A percentile compares a stretch with the other conserved stretches of the same genome.
Evolutionary conservation across 1,139 yeast species (phyloP).

Genomic region (Kodamaea derodonti): DNA sequence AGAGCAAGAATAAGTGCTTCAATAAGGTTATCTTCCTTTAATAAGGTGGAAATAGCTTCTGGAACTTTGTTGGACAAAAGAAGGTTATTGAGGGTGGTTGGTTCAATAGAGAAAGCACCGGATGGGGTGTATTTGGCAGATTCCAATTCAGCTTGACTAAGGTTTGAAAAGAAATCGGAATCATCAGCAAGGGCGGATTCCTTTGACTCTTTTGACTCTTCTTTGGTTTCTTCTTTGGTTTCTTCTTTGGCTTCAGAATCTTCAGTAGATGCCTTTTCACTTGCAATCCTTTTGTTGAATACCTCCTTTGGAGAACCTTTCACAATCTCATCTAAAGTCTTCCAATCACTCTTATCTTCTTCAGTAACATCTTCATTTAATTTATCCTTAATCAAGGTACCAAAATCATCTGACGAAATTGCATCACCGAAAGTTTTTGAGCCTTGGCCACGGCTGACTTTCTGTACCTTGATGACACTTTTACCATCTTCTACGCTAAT

Average conservation of each 20-base stretch:
- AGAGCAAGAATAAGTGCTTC: conserved; percentile 85
- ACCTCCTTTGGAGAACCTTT: conserved; percentile 18
- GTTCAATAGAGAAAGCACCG: conserved; percentile 44
- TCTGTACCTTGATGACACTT: conserved; percentile 47
- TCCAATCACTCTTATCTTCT: conserved; percentile 72
- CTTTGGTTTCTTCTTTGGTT: conserved; percentile 12
- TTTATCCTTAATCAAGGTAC: conserved; percentile 52
- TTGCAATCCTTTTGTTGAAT: conserved; percentile 14
- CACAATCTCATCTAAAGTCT: conserved; percentile 46
- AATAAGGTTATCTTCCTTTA: conserved; percentile 57
- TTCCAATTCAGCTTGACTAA: conserved; percentile 29
- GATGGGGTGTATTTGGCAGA: conserved; percentile 31
- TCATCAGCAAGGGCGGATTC: conserved; percentile 31
- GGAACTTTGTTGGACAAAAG: conserved; percentile 62
- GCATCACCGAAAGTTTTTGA: conserved; percentile 55
- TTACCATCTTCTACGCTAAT: conserved; percentile 44
- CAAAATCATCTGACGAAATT: conserved; percentile 51
- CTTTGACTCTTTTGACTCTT: conserved; percentile 16
- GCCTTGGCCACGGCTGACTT: conserved; percentile 41
- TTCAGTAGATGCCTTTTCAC: conserved; percentile 20
- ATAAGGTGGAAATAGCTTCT: conserved; percentile 65
- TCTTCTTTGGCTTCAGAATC: conserved; percentile 13
- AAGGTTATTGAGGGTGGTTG: conserved; percentile 49
- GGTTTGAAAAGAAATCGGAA: conserved; percentile 47
- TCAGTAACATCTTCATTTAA: conserved; percentile 35